Base-by-base conservation (phyloP, 768 basidiomycete species). In the Floccularia luteovirens region DNA sequence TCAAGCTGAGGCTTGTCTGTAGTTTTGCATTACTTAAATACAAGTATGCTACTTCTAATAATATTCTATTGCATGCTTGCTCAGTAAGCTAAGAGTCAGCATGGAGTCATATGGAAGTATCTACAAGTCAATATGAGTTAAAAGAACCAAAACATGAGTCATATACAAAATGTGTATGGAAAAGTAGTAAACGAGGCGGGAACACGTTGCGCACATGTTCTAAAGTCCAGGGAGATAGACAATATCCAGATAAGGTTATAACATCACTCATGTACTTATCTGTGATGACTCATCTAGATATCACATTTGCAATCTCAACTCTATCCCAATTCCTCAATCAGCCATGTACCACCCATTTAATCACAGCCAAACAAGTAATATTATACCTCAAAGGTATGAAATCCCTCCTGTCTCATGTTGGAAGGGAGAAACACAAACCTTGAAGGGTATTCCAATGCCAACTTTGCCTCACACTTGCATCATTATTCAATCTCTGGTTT, bases 401-500 rank as follows among this genome's bases (percentile, higher is more conserved):
- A 17, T 28, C 45, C 12, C 38, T 41, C 11, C 31, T n/a, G 39
- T 3, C 47, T 62, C 37, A 57, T 58, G 1, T 52, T 43, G 12
- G 58, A 56, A 7, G 61, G 51, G 1, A 41, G 49, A n/a, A 53
- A 35, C 56, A 60, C 63, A 64, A 12, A 41, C 2, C 24, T 56
- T 1, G 31, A 43, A 23, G 44, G 53, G 3, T 58, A 49, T 36
- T 54, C 51, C 7, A 54, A 57, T 32, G 45, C 51, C 7, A 49
- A 50, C 37, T 50, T 51, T 43, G 47, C 49, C 19, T 43, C 43
- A 13, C 25, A 49, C 8, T 24, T 31, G 7, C 41, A 53, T 32
- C 52, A 50, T 8, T 46, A 55, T 24, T 60, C 66, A 0, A 59
- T 63, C 8, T 66, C 62, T 7, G 62, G 65, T 4, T 67, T 58